Evolutionary conservation across 2,329 filamentous ascomycete species (phyloP).

Genomic region (Helotiales sp.): DNA sequence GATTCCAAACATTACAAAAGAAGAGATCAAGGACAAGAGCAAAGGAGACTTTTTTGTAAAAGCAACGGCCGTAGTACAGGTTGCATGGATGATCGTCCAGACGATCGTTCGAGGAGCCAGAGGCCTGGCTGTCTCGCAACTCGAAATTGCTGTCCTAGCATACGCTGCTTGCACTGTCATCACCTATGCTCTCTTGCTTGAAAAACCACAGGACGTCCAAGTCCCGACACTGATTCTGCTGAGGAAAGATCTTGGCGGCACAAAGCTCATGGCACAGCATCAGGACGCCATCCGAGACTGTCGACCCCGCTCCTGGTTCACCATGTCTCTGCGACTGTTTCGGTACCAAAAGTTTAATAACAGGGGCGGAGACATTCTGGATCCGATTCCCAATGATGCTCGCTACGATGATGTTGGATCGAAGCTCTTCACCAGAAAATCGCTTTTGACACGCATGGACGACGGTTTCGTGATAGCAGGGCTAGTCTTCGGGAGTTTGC

Average conservation of each 20-base stretch:
- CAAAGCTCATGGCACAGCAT: background rate
- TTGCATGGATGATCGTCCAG: slow-evolving; percentile 20
- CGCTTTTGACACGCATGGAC: background rate
- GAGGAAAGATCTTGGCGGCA: background rate
- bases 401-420: background rate
- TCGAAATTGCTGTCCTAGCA: slow-evolving; percentile 3
- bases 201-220: slow-evolving; percentile 1
- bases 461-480: background rate
- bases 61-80: slow-evolving; percentile 19
- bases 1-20: background rate
- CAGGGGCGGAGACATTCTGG: background rate
- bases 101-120: slow-evolving; percentile 15
- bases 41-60: slow-evolving; percentile 22
- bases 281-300: background rate
- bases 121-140: slow-evolving; percentile 15
- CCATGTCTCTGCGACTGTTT: background rate
- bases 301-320: background rate
- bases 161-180: slow-evolving; percentile 3
- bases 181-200: background rate
- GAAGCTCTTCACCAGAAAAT: background rate
- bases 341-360: background rate
- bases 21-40: slow-evolving; percentile 25
- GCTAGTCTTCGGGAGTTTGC: background rate
- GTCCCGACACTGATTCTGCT: background rate
- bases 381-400: background rate